phyloP scores from a whole-genome alignment of 176 grass and related monocot species.

The Cenchrus americanus region DNA sequence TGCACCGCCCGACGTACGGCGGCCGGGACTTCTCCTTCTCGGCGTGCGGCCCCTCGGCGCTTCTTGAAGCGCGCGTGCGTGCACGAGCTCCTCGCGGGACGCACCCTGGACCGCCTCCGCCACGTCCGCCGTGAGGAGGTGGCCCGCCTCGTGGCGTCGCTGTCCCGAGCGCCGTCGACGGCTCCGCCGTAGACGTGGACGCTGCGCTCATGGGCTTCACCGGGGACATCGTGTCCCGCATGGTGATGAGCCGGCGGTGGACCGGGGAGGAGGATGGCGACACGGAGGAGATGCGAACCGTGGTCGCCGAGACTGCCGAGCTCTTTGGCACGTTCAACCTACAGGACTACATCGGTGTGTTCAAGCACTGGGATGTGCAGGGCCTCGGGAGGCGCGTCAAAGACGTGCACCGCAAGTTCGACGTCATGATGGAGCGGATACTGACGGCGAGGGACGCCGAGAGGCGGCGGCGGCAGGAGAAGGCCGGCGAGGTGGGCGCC shows the following conservation, averaged over 20 bases:
- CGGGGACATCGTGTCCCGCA: conserved; percentile 58
- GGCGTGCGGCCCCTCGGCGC: conserved; percentile 67
- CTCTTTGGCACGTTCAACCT: conserved; percentile 66
- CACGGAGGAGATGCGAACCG: conserved; percentile 52
- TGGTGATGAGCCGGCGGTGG: conserved; percentile 60
- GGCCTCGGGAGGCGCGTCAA: conserved; percentile 57
- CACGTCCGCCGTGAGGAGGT: conserved; percentile 71
- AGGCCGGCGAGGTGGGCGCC: neutral
- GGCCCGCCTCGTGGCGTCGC: conserved; percentile 27
- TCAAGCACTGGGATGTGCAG: conserved; percentile 71
- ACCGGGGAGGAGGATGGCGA: conserved; percentile 42
- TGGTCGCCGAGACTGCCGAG: conserved; percentile 54
- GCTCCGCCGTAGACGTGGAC: conserved; percentile 40
- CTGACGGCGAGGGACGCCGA: conserved; percentile 42
- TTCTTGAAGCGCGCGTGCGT: conserved; percentile 86
- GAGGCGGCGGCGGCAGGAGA: conserved; percentile 1
- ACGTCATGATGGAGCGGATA: conserved; percentile 64
- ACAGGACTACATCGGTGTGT: conserved; percentile 61
- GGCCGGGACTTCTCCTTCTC: conserved; percentile 74
- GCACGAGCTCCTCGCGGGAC: conserved; percentile 61
- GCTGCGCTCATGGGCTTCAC: conserved; percentile 59
- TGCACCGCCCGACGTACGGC: conserved; percentile 60
- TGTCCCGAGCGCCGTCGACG: conserved; percentile 25
- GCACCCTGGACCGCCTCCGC: conserved; percentile 61
- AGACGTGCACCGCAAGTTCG: conserved; percentile 55